Conservation (phyloP, 192 early-diverging fungal species). For the Geranomyces variabilis region DNA sequence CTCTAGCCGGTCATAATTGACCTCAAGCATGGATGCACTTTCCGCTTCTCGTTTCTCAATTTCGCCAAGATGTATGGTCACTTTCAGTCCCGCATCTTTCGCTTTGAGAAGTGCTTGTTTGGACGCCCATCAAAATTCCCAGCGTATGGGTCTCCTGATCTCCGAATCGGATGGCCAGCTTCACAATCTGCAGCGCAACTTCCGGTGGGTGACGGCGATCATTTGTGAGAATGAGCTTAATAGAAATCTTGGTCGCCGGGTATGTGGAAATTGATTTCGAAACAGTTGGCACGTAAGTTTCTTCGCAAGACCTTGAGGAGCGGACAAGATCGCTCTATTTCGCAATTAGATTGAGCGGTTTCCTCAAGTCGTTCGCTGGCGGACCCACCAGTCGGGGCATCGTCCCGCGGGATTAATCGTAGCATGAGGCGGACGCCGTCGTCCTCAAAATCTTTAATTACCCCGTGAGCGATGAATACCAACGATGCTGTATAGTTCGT, state of each 20-base stretch:
- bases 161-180: conserved; percentile 51
- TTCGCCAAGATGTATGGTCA: conserved; percentile 63
- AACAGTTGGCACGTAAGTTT: conserved; percentile 50
- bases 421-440: conserved; percentile 63
- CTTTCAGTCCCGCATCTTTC: conserved; percentile 47
- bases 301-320: conserved; percentile 46
- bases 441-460: conserved; percentile 54
- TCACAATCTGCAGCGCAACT: conserved; percentile 52
- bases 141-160: conserved; percentile 46
- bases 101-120: conserved; percentile 54
- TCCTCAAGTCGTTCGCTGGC: not conserved
- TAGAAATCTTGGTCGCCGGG: conserved; percentile 38
- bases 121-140: conserved; percentile 46
- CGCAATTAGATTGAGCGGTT: too few species aligned
- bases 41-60: conserved; percentile 52
- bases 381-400: conserved; percentile 35
- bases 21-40: conserved; percentile 35
- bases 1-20: conserved; percentile 56
- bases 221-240: conserved; percentile 55
- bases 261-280: conserved; percentile 31
- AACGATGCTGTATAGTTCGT: conserved; percentile 53
- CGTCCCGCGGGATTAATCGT: conserved; percentile 56
- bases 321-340: not conserved
- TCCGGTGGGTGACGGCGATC: conserved; percentile 55
- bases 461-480: conserved; percentile 36